Base-by-base conservation (phyloP, 2,329 filamentous ascomycete species). In the Escovopsis weberi region DNA sequence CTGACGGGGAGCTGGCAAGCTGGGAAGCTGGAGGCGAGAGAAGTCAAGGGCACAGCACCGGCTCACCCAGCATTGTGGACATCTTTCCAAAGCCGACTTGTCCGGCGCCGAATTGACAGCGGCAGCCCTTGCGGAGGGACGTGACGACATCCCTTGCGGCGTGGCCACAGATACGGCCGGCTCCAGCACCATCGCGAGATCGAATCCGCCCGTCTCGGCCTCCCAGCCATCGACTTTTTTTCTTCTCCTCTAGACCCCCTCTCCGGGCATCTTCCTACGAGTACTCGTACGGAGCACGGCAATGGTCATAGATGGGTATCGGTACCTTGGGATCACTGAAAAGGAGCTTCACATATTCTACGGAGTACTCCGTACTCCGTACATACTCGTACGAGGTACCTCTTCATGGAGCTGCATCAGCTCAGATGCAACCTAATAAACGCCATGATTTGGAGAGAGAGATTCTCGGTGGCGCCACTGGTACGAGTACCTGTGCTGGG, bases 221-320 rank as follows among this genome's bases (percentile, higher is more conserved):
- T 23, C 42, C 44, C 44, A 46, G 42, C 44, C 44, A 46, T 46
- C 44, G 40, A 35, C 44, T 30, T 43, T 45, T 12, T n/a, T 18
- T 11, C n/a, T 18, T 7, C 8, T 18, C 19, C 15, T 15, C 15
- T 15, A 15, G 15, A 15, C 15, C 23, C 23, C 6, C 23, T 23
- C 23, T 23, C 23, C 23, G 2, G 23, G 23, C 23, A 23, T 23
- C 23, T 23, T 45, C 37, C 38, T 38, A 32, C 34, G 15, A 28
- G 38, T 46, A 41, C 44, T 41, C 34, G 37, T 46, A n/a, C n/a
- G n/a, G n/a, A n/a, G n/a, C n/a, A n/a, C 4, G 23, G 23, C 23
- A 23, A 23, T 23, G 23, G 23, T 6, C 23, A 23, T 6, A 23
- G 23, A 23, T 23, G 23, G 23, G 23, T 23, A 23, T 23, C 23